Evolutionary conservation across 768 basidiomycete species (phyloP), one percentile per base, ranked within the genome.

Genomic region (Tubosaeta sp.): DNA sequence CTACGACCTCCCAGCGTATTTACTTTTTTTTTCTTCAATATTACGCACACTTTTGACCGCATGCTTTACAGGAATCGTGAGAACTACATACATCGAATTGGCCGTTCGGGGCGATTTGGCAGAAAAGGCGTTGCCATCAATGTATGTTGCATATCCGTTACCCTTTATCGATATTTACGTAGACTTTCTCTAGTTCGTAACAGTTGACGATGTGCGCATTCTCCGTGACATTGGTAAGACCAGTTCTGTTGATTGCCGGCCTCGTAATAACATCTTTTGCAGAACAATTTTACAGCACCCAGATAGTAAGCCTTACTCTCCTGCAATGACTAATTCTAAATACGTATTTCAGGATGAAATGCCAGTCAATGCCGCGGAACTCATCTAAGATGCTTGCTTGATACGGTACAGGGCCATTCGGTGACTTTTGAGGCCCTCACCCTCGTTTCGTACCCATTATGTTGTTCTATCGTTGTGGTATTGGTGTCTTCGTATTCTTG

Each of bases 41-140:
- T 55, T 43, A 22, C 14, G 14, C 27, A 44, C 44, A 44, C 47
- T 42, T 57, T 50, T 63, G 35, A 65, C 48, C 35, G 27, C 40
- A 35, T 27, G 16, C 38, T 48, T 53, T 55, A 52, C 56, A 93
- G 87, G 58, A 93, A 93, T 69, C 90, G 90, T 79, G 95, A 97
- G 81, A 97, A 99, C 72, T 99, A 99, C 76, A 97, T 99, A 60
- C 96, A 99, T 76, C 90, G 96, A 66, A 98, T 98, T 67, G 96
- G 96, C 71, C 93, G 96, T 55, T 96, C 94, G 52, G 96, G 96
- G 66, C 93, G 96, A 52, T 98, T 98, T 75, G 96, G 96, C 60
- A 80, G 96, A 61, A 99, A 99, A 75, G 96, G 95, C 79, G 96
- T 98, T 54, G 96, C 96, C 39, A 98, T 99, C 74, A 99, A 98